Evolutionary conservation across 2,329 filamentous ascomycete species (phyloP).

Genomic region (Cladosporium cucumerinum): DNA sequence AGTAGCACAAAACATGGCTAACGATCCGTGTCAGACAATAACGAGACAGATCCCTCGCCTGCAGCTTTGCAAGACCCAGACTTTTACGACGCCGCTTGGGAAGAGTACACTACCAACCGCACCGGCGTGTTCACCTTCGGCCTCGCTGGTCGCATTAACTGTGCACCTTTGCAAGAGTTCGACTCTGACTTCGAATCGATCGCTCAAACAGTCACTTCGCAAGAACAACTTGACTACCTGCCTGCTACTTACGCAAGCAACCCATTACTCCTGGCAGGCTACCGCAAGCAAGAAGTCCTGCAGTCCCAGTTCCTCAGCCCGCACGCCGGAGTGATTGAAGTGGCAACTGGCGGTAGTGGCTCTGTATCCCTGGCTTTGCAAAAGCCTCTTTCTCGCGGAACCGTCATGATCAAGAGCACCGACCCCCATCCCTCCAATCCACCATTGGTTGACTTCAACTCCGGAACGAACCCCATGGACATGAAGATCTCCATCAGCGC

Average conservation of each 20-base stretch:
- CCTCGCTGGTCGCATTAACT: background rate
- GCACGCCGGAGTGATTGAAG: background rate
- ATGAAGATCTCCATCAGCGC: conserved; percentile 5
- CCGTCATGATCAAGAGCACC: conserved; percentile 4
- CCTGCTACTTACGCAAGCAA: background rate
- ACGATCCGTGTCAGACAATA: background rate
- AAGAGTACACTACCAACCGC: conserved; percentile 15
- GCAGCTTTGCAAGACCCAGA: background rate
- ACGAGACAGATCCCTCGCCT: background rate
- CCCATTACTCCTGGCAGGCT: background rate
- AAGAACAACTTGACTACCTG: background rate
- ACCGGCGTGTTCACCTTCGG: conserved; percentile 19
- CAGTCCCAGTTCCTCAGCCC: background rate
- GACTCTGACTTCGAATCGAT: background rate
- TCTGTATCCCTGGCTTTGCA: conserved; percentile 3
- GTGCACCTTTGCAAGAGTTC: background rate
- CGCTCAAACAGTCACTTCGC: background rate
- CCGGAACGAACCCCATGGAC: conserved; percentile 2
- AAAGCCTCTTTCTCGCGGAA: conserved; percentile 6
- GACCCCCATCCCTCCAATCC: conserved; percentile 2
- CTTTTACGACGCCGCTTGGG: conserved; percentile 16
- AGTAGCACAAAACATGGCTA: background rate
- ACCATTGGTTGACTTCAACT: conserved; percentile 3
- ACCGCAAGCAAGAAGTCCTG: background rate
- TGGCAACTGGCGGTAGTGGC: conserved; percentile 1